Percentiles rank a stretch among this genome's conserved stretches.
These are phyloP conservation scores for Luzula sylvatica DNA, from an alignment of 176 grass and related monocot species.

Conservation along the genomic window DNA sequence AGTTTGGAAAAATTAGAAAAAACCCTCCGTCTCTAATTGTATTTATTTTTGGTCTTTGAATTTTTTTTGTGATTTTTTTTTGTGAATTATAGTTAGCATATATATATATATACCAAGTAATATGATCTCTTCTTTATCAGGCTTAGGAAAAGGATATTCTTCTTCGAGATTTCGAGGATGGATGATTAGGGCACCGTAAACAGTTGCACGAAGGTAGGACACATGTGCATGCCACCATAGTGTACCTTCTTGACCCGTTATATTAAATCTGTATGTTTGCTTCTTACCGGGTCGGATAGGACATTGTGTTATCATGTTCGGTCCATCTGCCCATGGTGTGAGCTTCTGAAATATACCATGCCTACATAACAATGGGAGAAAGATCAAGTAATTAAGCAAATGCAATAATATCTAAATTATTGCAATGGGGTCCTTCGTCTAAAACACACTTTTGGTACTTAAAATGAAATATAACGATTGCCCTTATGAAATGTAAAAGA, in stretches of 20 bases:
- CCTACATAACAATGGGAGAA: slow-evolving; percentile 15
- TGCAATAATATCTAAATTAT: too few relatives aligned
- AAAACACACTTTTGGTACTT: too few relatives aligned
- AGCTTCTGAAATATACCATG: slow-evolving; percentile 54
- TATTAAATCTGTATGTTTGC: slow-evolving; percentile 33
- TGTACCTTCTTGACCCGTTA: slow-evolving; percentile 47
- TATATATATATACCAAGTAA: slow-evolving; percentile 18
- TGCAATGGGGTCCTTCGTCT: too few relatives aligned
- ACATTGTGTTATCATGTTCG: slow-evolving; percentile 69
- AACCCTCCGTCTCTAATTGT: too few relatives aligned
- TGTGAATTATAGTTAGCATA: not conserved
- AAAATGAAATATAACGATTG: too few relatives aligned
- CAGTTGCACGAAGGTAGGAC: slow-evolving; percentile 32
- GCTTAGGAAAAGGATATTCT: slow-evolving; percentile 35
- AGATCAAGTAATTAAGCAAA: not conserved
- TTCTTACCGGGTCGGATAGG: slow-evolving; percentile 30
- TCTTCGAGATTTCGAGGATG: not conserved
- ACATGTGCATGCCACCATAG: slow-evolving; percentile 60
- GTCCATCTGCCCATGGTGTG: slow-evolving; percentile 62
- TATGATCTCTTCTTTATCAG: slow-evolving; percentile 32
- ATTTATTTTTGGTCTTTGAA: too few relatives aligned
- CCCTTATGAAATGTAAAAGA: too few relatives aligned
- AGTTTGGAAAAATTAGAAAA: too few relatives aligned
- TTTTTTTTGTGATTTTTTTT: too few relatives aligned
- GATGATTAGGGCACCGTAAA: slow-evolving; percentile 40